phyloP scores from a whole-genome alignment of 176 grass and related monocot species.

The Raddia distichophylla region DNA sequence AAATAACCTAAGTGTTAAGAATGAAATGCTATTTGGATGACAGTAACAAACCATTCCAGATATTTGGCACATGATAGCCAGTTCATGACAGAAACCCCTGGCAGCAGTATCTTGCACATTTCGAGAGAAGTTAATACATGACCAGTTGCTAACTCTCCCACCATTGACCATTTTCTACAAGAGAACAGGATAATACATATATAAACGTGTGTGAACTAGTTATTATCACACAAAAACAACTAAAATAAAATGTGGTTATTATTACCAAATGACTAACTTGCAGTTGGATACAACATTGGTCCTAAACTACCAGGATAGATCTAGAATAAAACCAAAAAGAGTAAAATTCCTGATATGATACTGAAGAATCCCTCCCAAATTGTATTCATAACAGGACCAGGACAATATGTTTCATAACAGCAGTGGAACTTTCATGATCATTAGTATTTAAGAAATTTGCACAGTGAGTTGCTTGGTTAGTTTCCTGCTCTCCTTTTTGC shows the following conservation, averaged over 20 bases:
- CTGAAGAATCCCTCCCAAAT: slow-evolving; percentile 7
- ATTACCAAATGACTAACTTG: slow-evolving; percentile 2
- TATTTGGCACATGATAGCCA: slow-evolving; percentile 85
- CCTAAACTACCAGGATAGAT: neutral
- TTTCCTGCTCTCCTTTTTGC: neutral
- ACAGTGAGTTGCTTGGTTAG: neutral
- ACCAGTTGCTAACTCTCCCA: slow-evolving; percentile 70
- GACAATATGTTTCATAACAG: neutral
- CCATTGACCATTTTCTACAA: slow-evolving; percentile 90
- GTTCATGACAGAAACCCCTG: slow-evolving; percentile 71
- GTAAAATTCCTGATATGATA: neutral
- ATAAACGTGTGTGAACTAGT: slow-evolving; percentile 33
- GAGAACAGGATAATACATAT: slow-evolving; percentile 35
- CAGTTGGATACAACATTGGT: neutral
- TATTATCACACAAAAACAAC: slow-evolving; percentile 1
- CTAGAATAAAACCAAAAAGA: neutral
- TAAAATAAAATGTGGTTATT: neutral
- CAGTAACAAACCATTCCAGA: slow-evolving; percentile 76
- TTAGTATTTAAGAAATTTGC: slow-evolving; percentile 5
- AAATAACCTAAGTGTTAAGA: neutral
- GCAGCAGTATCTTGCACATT: slow-evolving; percentile 78
- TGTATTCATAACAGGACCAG: neutral
- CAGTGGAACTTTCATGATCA: neutral
- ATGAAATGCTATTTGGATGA: slow-evolving; percentile 19
- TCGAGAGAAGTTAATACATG: slow-evolving; percentile 78